Conservation (phyloP, 495 filamentous ascomycete species). For the Talaromyces ruber region DNA sequence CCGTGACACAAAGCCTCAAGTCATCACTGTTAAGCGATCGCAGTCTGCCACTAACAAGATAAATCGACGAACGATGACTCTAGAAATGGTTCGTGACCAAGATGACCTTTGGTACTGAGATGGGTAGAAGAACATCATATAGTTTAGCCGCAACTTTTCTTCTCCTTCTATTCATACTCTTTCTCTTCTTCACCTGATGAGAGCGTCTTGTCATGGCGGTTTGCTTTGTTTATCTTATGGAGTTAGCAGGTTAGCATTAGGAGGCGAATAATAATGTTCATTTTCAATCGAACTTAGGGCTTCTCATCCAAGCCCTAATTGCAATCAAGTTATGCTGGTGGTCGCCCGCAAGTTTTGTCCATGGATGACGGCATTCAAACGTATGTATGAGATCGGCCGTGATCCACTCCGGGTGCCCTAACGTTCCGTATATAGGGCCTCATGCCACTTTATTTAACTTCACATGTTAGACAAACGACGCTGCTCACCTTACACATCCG, state of each 20-base stretch:
- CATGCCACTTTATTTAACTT: background rate
- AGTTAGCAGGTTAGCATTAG: background rate
- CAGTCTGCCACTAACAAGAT: background rate
- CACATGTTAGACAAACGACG: background rate
- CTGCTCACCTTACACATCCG: background rate
- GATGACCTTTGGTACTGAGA: conserved; percentile 32
- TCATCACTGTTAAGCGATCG: conserved; percentile 7
- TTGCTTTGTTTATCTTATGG: background rate
- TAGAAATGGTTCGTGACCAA: conserved; percentile 34
- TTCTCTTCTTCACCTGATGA: background rate
- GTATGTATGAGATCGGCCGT: too few species aligned
- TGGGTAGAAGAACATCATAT: background rate
- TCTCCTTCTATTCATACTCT: background rate
- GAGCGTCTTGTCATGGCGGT: background rate
- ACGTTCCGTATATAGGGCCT: background rate
- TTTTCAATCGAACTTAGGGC: background rate
- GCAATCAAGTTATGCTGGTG: background rate
- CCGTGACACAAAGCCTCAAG: background rate
- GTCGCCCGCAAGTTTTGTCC: conserved; percentile 2
- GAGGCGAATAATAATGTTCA: background rate
- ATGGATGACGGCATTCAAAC: conserved; percentile 6
- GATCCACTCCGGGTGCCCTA: conserved; percentile 1
- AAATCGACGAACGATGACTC: conserved; percentile 21
- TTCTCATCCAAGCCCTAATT: background rate
- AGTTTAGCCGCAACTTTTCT: background rate